These are phyloP conservation scores for Hypomontagnella submonticulosa DNA, from an alignment of 495 filamentous ascomycete genomes.

Conservation along the genomic window DNA sequence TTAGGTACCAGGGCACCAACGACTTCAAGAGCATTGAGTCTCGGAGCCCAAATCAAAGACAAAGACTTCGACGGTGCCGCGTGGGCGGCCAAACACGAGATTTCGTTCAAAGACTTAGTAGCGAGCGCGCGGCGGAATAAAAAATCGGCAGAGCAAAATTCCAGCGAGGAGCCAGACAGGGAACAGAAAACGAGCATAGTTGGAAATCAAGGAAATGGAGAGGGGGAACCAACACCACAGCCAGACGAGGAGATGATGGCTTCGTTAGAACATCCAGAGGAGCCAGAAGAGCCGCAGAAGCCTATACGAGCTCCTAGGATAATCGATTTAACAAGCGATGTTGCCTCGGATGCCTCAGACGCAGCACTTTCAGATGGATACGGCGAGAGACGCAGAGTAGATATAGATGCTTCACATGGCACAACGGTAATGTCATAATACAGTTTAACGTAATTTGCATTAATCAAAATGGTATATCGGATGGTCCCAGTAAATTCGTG, in stretches of 20 bases:
- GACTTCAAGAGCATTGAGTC: conserved; percentile 40
- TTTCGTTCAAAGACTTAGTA: conserved; percentile 79
- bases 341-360: conserved; percentile 11
- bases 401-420: conserved; percentile 20
- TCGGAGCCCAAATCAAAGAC: conserved; percentile 65
- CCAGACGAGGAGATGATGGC: conserved; percentile 27
- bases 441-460: conserved; percentile 10
- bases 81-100: conserved; percentile 78
- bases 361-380: conserved; percentile 9
- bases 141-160: conserved; percentile 49
- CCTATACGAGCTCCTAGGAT: neutral
- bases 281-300: conserved; percentile 4
- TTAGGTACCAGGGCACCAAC: conserved; percentile 64
- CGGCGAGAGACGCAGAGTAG: neutral
- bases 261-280: conserved; percentile 9
- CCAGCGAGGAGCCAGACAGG: neutral
- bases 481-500: conserved; percentile 13
- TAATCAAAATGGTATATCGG: conserved; percentile 24
- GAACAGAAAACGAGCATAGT: neutral
- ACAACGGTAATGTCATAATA: conserved; percentile 22
- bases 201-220: conserved; percentile 1
- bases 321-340: conserved; percentile 34
- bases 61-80: conserved; percentile 85
- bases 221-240: conserved; percentile 8
- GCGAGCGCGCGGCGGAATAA: conserved; percentile 68